Percentiles rank a stretch among this genome's conserved stretches.
Conservation (phyloP, 2,329 filamentous ascomycete species). For the Ceratocystis destructans region DNA sequence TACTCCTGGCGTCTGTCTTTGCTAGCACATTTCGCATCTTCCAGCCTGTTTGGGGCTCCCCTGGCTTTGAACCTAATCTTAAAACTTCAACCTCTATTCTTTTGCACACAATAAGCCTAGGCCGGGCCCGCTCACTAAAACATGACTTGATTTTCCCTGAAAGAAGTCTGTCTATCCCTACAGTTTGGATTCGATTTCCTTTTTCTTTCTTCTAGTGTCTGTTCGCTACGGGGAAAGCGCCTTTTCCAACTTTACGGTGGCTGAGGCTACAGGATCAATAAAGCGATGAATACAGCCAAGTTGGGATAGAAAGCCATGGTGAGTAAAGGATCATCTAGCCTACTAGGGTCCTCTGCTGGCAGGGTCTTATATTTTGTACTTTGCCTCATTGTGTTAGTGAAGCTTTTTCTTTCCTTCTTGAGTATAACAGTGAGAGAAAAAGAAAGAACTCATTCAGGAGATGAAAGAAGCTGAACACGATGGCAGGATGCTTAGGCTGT, state of each 20-base stretch:
- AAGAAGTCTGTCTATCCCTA: neutral
- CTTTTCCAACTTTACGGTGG: neutral
- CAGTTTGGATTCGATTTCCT: neutral
- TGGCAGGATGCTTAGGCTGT: neutral
- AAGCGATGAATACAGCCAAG: neutral
- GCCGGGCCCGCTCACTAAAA: neutral
- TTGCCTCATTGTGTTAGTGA: neutral
- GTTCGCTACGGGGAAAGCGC: neutral
- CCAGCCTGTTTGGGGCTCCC: neutral
- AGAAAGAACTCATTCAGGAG: neutral
- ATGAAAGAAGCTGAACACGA: neutral
- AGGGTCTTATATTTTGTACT: neutral
- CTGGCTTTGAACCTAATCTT: neutral
- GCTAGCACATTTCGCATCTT: constrained; percentile 4
- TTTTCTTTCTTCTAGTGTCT: neutral
- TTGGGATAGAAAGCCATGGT: neutral
- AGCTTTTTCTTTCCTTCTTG: neutral
- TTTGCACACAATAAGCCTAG: neutral
- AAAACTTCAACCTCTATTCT: neutral
- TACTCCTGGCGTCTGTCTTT: too few relatives aligned
- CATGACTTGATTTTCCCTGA: neutral
- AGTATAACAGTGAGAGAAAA: neutral
- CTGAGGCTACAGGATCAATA: neutral
- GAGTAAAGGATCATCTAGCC: neutral
- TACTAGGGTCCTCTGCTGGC: neutral